Conservation (phyloP, 805 yeast genomes). For the Saccharomycopsis malanga region DNA sequence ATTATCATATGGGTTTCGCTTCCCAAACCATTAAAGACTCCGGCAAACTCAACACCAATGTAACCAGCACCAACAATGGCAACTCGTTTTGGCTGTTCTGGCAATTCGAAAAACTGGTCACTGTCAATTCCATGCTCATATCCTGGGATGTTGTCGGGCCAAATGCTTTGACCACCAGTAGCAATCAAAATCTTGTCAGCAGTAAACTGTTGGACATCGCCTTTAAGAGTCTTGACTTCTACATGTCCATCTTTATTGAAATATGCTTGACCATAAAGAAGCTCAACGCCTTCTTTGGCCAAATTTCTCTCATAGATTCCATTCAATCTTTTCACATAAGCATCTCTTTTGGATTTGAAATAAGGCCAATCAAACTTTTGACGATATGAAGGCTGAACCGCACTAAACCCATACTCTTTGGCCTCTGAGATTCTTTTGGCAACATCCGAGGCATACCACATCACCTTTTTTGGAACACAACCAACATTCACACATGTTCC, state of each 20-base stretch:
- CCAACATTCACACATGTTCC: slow-evolving; percentile 99
- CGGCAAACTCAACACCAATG: slow-evolving; percentile 93
- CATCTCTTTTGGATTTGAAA: slow-evolving; percentile 86
- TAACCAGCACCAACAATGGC: slow-evolving; percentile 98
- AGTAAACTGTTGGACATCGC: slow-evolving; percentile 50
- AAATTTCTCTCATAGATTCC: slow-evolving; percentile 90
- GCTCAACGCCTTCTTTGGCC: slow-evolving; percentile 83
- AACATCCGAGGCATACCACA: slow-evolving; percentile 96
- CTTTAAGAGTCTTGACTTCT: slow-evolving; percentile 62
- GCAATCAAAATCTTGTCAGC: slow-evolving; percentile 85
- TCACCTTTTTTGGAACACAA: slow-evolving; percentile 96
- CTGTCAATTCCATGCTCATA: slow-evolving; percentile 78
- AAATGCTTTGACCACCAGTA: slow-evolving; percentile 82
- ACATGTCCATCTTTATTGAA: slow-evolving; percentile 66
- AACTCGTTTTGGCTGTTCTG: slow-evolving; percentile 79
- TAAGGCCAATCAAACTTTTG: slow-evolving; percentile 73
- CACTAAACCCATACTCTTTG: slow-evolving; percentile 68
- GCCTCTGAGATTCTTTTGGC: slow-evolving; percentile 74
- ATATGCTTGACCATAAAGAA: slow-evolving; percentile 77
- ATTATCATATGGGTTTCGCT: slow-evolving; percentile 80
- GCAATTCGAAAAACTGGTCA: slow-evolving; percentile 83
- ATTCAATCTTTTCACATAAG: slow-evolving; percentile 78
- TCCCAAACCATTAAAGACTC: slow-evolving; percentile 86
- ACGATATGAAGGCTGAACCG: slow-evolving; percentile 40
- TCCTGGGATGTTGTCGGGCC: slow-evolving; percentile 70